phyloP scores from a whole-genome alignment of 2,329 filamentous ascomycete genomes.

The Ceratocystis lukuohia region DNA sequence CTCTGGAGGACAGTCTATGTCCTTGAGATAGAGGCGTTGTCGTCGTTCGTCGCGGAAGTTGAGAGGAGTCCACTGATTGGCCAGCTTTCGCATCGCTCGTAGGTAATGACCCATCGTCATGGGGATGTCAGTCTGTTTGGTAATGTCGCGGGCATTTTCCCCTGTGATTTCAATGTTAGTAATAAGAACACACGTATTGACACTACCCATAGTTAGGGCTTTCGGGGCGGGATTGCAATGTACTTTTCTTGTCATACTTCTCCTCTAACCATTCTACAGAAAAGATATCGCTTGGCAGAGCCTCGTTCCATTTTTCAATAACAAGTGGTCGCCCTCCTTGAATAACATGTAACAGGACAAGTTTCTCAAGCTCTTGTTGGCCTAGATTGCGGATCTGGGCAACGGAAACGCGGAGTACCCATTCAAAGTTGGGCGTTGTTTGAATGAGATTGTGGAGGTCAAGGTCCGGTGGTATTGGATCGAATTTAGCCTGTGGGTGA shows the following conservation, averaged over 20 bases:
- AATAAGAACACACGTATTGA: background rate
- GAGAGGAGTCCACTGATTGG: conserved; percentile 63
- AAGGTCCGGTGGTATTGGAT: conserved; percentile 76
- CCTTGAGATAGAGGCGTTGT: conserved; percentile 87
- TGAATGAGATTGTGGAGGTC: conserved; percentile 66
- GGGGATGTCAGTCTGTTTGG: conserved; percentile 56
- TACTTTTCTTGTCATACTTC: conserved; percentile 67
- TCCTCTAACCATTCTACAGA: conserved; percentile 65
- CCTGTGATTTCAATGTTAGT: conserved; percentile 34
- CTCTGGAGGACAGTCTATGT: conserved; percentile 82
- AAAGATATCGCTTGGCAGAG: conserved; percentile 66
- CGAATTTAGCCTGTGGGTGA: conserved; percentile 77
- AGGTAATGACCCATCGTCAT: conserved; percentile 87
- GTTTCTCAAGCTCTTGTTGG: conserved; percentile 67
- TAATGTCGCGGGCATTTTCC: conserved; percentile 74
- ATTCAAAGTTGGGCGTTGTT: conserved; percentile 69
- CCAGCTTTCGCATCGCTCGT: conserved; percentile 68
- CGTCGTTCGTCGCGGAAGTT: conserved; percentile 67
- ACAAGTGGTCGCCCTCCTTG: conserved; percentile 76
- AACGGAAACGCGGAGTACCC: conserved; percentile 66
- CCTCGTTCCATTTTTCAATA: conserved; percentile 73
- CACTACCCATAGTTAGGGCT: no score
- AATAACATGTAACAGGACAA: conserved; percentile 73
- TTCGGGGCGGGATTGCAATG: conserved; percentile 25
- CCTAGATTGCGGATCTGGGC: conserved; percentile 67